A percentile compares a stretch with the other conserved stretches of the same genome.
Conservation (phyloP, 805 yeast genomes). For the Hemisphaericaspora nanyangensis region DNA sequence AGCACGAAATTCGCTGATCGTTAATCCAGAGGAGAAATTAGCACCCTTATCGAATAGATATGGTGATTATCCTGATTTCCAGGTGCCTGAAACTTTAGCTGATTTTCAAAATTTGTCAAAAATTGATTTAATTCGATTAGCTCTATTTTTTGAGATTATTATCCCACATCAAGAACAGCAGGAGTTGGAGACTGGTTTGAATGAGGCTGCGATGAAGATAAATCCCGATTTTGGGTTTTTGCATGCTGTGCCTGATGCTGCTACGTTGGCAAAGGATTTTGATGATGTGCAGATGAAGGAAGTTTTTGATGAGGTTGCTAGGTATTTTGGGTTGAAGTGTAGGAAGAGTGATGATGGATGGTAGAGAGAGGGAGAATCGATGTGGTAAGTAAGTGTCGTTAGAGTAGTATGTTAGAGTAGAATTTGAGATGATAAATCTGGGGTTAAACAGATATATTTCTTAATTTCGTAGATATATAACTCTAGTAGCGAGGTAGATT, state of each 20-base stretch:
- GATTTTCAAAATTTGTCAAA: conserved; percentile 49
- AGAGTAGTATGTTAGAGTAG: background rate
- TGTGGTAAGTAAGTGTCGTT: no score
- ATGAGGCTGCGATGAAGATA: background rate
- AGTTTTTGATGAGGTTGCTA: conserved; percentile 60
- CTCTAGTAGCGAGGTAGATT: no score
- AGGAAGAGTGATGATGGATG: conserved; percentile 53
- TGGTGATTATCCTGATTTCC: conserved; percentile 60
- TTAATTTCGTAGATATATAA: no score
- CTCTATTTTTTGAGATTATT: conserved; percentile 72
- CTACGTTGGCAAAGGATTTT: conserved; percentile 4
- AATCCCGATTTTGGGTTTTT: background rate
- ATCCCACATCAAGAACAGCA: conserved; percentile 53
- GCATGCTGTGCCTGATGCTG: background rate
- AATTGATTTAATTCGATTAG: conserved; percentile 47
- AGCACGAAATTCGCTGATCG: conserved; percentile 49
- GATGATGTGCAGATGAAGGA: conserved; percentile 46
- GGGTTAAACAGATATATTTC: no score
- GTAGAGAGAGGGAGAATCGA: conserved; percentile 28
- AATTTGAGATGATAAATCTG: background rate
- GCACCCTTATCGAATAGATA: conserved; percentile 76
- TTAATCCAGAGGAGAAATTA: conserved; percentile 31
- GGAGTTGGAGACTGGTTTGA: no score
- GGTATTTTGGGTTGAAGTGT: conserved; percentile 59
- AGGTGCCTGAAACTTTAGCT: conserved; percentile 57